These are phyloP conservation scores for Haplosporangium gracile DNA, from an alignment of 192 early-diverging fungal species.

Conservation along the genomic window DNA sequence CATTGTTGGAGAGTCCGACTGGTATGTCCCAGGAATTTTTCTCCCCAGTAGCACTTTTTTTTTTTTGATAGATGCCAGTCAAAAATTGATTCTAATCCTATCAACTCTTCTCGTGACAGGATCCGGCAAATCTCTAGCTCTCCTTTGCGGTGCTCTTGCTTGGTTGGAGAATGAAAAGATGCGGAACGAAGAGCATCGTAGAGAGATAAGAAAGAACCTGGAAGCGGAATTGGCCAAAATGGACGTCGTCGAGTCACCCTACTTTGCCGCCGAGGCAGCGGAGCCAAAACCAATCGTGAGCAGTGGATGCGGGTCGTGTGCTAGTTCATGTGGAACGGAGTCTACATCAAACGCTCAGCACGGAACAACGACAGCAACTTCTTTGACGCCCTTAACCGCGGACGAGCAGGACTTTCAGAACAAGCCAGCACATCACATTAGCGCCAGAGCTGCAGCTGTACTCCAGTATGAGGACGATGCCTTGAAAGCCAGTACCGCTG, in stretches of 20 bases:
- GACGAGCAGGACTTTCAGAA: conserved; percentile 13
- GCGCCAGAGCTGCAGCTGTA: neutral
- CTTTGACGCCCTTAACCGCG: neutral
- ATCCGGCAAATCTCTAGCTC: conserved; percentile 83
- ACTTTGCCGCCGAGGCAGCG: neutral
- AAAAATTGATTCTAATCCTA: neutral
- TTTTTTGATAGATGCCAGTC: too few relatives aligned
- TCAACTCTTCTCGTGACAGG: conserved; percentile 44
- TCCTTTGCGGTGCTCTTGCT: conserved; percentile 77
- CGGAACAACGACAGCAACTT: neutral
- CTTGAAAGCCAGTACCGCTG: neutral
- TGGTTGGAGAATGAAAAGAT: conserved; percentile 67
- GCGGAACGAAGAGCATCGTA: neutral
- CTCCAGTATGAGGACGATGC: neutral
- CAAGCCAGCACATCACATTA: neutral
- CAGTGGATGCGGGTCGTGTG: neutral
- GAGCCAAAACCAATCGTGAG: neutral
- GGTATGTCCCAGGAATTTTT: conserved; percentile 22
- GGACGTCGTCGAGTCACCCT: conserved; percentile 16
- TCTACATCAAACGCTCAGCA: neutral
- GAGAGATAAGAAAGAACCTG: neutral
- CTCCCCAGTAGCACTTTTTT: neutral
- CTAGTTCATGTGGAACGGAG: conserved; percentile 3
- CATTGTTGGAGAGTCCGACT: conserved; percentile 79
- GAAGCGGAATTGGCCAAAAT: neutral